phyloP scores from a whole-genome alignment of 1,284 basidiomycete genomes.

The Malassezia pachydermatis region DNA sequence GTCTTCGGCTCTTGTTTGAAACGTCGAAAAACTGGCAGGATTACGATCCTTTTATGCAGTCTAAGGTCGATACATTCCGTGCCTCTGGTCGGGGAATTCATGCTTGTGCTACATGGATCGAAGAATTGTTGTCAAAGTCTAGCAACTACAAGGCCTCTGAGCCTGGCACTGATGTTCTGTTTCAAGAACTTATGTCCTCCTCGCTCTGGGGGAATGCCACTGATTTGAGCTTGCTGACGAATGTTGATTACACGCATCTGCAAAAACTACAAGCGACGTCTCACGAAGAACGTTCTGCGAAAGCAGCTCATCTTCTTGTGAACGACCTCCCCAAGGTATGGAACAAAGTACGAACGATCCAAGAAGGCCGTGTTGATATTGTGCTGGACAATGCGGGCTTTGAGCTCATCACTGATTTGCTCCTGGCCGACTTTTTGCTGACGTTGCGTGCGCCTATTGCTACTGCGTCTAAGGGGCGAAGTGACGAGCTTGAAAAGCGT shows the following conservation, averaged over 20 bases:
- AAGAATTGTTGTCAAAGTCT: constrained; percentile 28
- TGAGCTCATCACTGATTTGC: constrained; percentile 87
- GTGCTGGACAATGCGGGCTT: constrained; percentile 85
- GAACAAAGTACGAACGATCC: constrained; percentile 59
- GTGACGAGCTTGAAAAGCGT: neutral
- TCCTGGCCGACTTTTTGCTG: constrained; percentile 73
- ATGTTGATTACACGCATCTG: constrained; percentile 68
- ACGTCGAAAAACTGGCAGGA: constrained; percentile 61
- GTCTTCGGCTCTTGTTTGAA: constrained; percentile 66
- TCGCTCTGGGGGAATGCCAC: constrained; percentile 62
- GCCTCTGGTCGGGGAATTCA: constrained; percentile 63
- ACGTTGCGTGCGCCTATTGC: constrained; percentile 15
- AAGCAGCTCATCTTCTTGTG: constrained; percentile 62
- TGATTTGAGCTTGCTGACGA: constrained; percentile 71
- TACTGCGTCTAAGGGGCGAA: constrained; percentile 3
- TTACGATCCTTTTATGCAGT: constrained; percentile 73
- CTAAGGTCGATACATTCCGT: constrained; percentile 74
- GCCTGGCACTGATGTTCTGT: constrained; percentile 54
- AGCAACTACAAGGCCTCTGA: neutral
- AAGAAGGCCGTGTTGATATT: constrained; percentile 65
- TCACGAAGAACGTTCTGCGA: constrained; percentile 47
- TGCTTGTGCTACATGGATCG: constrained; percentile 24
- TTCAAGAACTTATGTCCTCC: constrained; percentile 71
- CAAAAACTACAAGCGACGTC: constrained; percentile 69
- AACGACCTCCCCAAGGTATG: constrained; percentile 73